These are phyloP conservation scores for Fistulifera solaris DNA, from an alignment of 108 stramenopile genomes.

Conservation along the genomic window DNA sequence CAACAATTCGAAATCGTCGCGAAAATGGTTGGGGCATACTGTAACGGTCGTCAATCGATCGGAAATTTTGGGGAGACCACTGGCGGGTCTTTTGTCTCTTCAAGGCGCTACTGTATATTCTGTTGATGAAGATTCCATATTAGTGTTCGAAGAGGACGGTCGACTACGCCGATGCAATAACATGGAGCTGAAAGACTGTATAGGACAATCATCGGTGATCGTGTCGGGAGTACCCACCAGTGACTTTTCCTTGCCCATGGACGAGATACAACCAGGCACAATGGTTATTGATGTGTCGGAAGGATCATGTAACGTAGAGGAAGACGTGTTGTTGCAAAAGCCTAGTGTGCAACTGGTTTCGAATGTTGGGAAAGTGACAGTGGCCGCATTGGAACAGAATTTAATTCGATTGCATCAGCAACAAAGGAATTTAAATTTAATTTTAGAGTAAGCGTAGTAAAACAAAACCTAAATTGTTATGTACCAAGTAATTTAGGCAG, in stretches of 20 bases:
- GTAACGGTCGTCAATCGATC: constrained; percentile 89
- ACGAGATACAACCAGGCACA: constrained; percentile 52
- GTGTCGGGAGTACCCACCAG: constrained; percentile 82
- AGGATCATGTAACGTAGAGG: constrained; percentile 67
- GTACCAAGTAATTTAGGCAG: too few relatives aligned
- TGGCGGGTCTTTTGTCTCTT: constrained; percentile 86
- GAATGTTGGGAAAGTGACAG: constrained; percentile 91
- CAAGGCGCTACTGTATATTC: constrained; percentile 87
- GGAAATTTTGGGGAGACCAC: constrained; percentile 88
- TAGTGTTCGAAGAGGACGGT: constrained; percentile 34
- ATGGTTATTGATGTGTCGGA: constrained; percentile 86
- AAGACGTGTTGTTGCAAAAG: constrained; percentile 47
- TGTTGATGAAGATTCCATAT: constrained; percentile 79
- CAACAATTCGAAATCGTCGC: background rate
- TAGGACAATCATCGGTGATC: constrained; percentile 55
- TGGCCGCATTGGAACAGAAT: constrained; percentile 86
- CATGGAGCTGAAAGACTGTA: constrained; percentile 47
- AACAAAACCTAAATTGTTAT: too few relatives aligned
- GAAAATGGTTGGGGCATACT: constrained; percentile 44
- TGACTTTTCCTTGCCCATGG: constrained; percentile 59
- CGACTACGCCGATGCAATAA: constrained; percentile 24
- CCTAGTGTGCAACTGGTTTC: constrained; percentile 72
- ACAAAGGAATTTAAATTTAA: background rate
- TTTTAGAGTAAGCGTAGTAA: background rate
- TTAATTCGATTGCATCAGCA: constrained; percentile 65